phyloP scores from a whole-genome alignment of 208 protist species.

The Trypanosoma grayi region DNA sequence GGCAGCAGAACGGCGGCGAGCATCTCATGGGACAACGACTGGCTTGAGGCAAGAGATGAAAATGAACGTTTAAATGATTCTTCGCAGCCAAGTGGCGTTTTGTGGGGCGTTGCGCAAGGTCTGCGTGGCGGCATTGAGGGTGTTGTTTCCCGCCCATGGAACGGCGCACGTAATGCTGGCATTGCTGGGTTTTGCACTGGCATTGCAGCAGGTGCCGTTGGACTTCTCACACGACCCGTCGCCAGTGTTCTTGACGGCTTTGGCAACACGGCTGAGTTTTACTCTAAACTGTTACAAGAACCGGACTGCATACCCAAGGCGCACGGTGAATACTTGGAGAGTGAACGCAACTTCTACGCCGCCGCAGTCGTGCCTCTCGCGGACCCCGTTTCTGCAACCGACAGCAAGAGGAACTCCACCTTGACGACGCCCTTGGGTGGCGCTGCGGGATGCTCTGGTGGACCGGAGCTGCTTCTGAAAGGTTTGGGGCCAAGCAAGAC shows the following conservation, averaged over 20 bases:
- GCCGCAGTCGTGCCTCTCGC: neutral
- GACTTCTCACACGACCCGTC: slow-evolving; percentile 53
- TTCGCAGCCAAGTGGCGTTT: slow-evolving; percentile 18
- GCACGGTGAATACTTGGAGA: slow-evolving; percentile 9
- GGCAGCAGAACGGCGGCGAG: slow-evolving; percentile 50
- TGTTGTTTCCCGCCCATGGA: slow-evolving; percentile 38
- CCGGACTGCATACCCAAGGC: neutral
- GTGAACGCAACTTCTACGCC: slow-evolving; percentile 21
- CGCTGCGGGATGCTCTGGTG: too few relatives aligned
- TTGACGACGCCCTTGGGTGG: neutral
- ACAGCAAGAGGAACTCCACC: neutral
- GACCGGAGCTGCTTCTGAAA: neutral
- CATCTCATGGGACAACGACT: slow-evolving; percentile 16
- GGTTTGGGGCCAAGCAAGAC: neutral
- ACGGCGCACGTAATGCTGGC: slow-evolving; percentile 39
- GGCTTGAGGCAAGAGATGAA: slow-evolving; percentile 9
- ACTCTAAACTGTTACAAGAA: slow-evolving; percentile 33
- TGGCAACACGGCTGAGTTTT: slow-evolving; percentile 58
- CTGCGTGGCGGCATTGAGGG: slow-evolving; percentile 40
- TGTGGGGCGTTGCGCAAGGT: slow-evolving; percentile 37
- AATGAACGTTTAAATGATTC: neutral
- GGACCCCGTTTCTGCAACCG: neutral
- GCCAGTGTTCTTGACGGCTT: slow-evolving; percentile 58
- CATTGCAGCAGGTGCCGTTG: slow-evolving; percentile 51
- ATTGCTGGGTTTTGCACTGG: slow-evolving; percentile 54